phyloP scores from a whole-genome alignment of 2,329 filamentous ascomycete species.

The Chlorencoelia australis region DNA sequence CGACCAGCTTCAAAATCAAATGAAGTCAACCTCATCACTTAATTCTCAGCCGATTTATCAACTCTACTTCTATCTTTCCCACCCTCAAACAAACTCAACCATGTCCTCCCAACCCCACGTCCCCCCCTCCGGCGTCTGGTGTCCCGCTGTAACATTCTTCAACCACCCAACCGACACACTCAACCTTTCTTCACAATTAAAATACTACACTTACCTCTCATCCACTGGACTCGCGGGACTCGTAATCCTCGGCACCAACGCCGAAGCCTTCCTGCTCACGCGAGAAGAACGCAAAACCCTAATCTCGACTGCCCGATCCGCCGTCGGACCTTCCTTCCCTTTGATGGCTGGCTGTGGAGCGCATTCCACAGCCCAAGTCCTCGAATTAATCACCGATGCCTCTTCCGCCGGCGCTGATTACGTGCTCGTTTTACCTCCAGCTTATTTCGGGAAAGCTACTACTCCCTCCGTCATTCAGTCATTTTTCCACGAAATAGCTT shows the following conservation, averaged over 20 bases:
- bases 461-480: slow-evolving; percentile 35
- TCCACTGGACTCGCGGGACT: slow-evolving; percentile 35
- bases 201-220: slow-evolving; percentile 38
- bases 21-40: too few relatives aligned
- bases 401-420: slow-evolving; percentile 38
- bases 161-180: slow-evolving; percentile 34
- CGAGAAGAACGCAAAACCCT: slow-evolving; percentile 36
- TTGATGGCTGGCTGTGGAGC: slow-evolving; percentile 41
- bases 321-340: slow-evolving; percentile 36
- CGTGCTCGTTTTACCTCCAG: slow-evolving; percentile 36
- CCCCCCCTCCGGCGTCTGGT: slow-evolving; percentile 32
- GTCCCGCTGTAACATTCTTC: slow-evolving; percentile 40
- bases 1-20: too few relatives aligned
- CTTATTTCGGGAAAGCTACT: slow-evolving; percentile 42
- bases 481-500: slow-evolving; percentile 37
- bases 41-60: too few relatives aligned
- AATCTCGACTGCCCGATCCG: slow-evolving; percentile 33
- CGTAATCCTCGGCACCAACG: slow-evolving; percentile 39
- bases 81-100: too few relatives aligned
- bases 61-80: too few relatives aligned
- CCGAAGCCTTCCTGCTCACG: slow-evolving; percentile 39
- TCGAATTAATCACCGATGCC: slow-evolving; percentile 38
- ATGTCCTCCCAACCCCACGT: slow-evolving; percentile 12
- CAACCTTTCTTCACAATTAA: slow-evolving; percentile 32
- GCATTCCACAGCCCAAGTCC: slow-evolving; percentile 39